Base-by-base conservation (phyloP, 176 grass and related monocot genomes). In the Oryza officinalis region DNA sequence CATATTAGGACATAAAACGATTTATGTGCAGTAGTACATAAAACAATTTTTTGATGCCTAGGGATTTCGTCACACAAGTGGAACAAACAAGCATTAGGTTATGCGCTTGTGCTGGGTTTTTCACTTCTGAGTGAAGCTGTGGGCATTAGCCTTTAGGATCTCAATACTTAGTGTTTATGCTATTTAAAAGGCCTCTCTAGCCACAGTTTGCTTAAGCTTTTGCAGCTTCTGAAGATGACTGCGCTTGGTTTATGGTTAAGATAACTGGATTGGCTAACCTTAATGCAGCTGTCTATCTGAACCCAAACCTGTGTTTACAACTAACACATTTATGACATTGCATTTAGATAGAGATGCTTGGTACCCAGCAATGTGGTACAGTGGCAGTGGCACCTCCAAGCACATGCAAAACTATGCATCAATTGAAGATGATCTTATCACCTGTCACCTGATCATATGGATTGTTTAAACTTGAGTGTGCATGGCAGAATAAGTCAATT, bases 401-500 rank as follows among this genome's bases (percentile, higher is more conserved):
- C 47, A n/a, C 20, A 27, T 28, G 7, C 59, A 52, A 46, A 76
- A 47, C 33, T 23, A 33, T 31, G 27, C 27, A 81, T 67, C 38
- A 63, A 17, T 69, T 74, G 60, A 28, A 79, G 59, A 68, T 86
- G 41, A 60, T 83, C 20, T 44, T 71, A 5, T n/a, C 65, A 33
- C 44, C 37, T n/a, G 61, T 66, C 83, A 20, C 13, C 6, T 74
- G 44, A 60, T 63, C 27, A 40, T 45, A 37, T 27, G 25, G 13
- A 23, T 46, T 65, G 45, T 90, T 75, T 87, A 63, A 75, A 31
- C 15, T 87, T 46, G 28, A 43, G 1, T 71, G 47, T 75, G 35
- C 68, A 63, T 65, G 20, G 10, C 45, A 32, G 13, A 32, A 20
- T 20, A 83, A 77, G 35, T 49, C 23, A 80, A 83, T 69, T 76